Evolutionary conservation across 257 asterid species (phyloP).

Genomic region (Primulina eburnea): DNA sequence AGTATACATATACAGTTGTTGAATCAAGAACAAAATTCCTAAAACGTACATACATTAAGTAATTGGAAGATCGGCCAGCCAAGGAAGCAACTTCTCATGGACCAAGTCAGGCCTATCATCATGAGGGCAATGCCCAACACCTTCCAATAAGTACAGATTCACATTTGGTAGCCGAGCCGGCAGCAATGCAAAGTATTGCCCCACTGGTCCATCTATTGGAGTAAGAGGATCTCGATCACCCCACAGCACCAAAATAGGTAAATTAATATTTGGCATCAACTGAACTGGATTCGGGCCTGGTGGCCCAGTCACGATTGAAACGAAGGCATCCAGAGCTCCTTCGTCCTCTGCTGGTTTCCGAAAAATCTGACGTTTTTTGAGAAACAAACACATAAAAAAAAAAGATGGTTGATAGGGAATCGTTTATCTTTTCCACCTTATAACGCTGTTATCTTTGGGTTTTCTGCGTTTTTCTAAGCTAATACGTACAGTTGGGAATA

Average conservation of each 20-base stretch:
- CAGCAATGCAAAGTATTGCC: slow-evolving; percentile 67
- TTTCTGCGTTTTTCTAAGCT: neutral
- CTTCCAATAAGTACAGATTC: slow-evolving; percentile 59
- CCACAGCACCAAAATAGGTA: slow-evolving; percentile 79
- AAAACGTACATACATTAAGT: neutral
- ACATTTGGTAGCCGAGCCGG: slow-evolving; percentile 49
- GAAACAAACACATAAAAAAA: neutral
- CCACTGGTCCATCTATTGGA: slow-evolving; percentile 94
- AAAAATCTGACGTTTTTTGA: slow-evolving; percentile 52
- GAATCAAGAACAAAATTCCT: neutral
- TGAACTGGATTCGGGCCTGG: slow-evolving; percentile 88
- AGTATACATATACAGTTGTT: neutral
- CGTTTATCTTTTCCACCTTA: no score
- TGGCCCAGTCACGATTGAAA: slow-evolving; percentile 89
- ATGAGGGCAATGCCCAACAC: slow-evolving; percentile 97
- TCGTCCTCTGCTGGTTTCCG: slow-evolving; percentile 70
- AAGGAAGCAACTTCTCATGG: slow-evolving; percentile 75
- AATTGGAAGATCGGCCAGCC: slow-evolving; percentile 59
- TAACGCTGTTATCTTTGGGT: no score
- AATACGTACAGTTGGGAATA: no score
- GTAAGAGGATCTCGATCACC: slow-evolving; percentile 86
- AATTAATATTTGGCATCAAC: slow-evolving; percentile 53
- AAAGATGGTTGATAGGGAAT: neutral
- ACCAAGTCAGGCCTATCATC: slow-evolving; percentile 93
- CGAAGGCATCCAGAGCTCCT: slow-evolving; percentile 97